phyloP scores from a whole-genome alignment of 2,329 filamentous ascomycete genomes.

The Colletotrichum ledebouriae region DNA sequence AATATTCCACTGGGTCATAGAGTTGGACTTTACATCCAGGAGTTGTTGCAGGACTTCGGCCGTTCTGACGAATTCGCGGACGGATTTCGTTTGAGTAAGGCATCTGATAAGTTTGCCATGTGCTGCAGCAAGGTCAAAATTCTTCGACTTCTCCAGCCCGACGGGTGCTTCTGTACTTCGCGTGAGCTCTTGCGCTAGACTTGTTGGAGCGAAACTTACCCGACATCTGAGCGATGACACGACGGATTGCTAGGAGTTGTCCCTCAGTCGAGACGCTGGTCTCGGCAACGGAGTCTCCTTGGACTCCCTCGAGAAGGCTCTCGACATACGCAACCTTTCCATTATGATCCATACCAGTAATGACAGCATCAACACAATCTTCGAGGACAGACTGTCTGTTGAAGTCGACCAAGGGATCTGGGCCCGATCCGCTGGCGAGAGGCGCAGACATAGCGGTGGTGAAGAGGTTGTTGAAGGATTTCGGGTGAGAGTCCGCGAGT shows the following conservation, averaged over 20 bases:
- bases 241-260: slow-evolving; percentile 60
- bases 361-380: slow-evolving; percentile 50
- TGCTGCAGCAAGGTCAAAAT: slow-evolving; percentile 56
- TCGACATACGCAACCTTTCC: slow-evolving; percentile 56
- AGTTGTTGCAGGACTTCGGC: slow-evolving; percentile 60
- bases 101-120: slow-evolving; percentile 57
- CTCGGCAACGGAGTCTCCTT: slow-evolving; percentile 10
- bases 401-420: slow-evolving; percentile 34
- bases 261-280: slow-evolving; percentile 45
- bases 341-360: slow-evolving; percentile 49
- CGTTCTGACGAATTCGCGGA: slow-evolving; percentile 53
- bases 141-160: slow-evolving; percentile 42
- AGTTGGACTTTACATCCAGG: slow-evolving; percentile 63
- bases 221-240: slow-evolving; percentile 56
- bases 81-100: slow-evolving; percentile 49
- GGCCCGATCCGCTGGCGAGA: slow-evolving; percentile 15
- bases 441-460: slow-evolving; percentile 1
- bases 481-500: slow-evolving; percentile 51
- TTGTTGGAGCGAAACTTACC: slow-evolving; percentile 47
- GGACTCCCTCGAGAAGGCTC: slow-evolving; percentile 49
- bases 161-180: slow-evolving; percentile 27
- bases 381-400: slow-evolving; percentile 46
- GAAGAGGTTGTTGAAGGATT: slow-evolving; percentile 48
- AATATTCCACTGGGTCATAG: slow-evolving; percentile 71
- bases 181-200: background rate